Evolutionary conservation across 2,329 filamentous ascomycete genomes (phyloP), one percentile per base, ranked within the genome.

Genomic region (Aspergillus oerlinghausenensis): DNA sequence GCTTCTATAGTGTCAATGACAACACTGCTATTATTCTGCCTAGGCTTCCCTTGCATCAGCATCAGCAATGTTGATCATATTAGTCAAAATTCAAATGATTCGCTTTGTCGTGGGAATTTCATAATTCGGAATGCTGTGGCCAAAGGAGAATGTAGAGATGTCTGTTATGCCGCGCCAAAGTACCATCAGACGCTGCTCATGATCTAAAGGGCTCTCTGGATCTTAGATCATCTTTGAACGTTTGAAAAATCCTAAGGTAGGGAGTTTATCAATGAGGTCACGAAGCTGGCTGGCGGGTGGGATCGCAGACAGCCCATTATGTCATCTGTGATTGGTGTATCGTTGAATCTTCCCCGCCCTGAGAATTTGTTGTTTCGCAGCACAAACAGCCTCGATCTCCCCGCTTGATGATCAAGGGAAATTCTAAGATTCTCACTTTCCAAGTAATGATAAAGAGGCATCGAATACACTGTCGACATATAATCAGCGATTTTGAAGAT

Each of bases 401-500:
- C 21, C 17, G n/a, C 19, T 47, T 17, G 2, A 47, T 14, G 8
- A 23, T 47, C 35, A n/a, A 23, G 8, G n/a, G 47, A 23, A 17
- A 29, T 25, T 38, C 23, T 48, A 1, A 51, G 28, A 25, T 25
- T 43, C 32, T 40, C 23, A n/a, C 10, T 32, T 7, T 28, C 23
- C 49, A 42, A 55, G 52, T 49, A 55, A 55, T 55, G 54, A 43
- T 4, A 47, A 23, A 47, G 38, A 43, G 32, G 6, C 17, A 19
- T 14, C 29, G 49, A 29, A 53, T 51, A 51, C 43, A 38, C 25
- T 55, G 45, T 6, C 51, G 55, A 50, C 43, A 51, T n/a, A 43
- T 4, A 49, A 50, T 52, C 9, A 48, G 55, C 32, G 49, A 59
- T 25, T 57, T 59, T 32, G 29, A 59, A 59, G 47, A 59, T 59